phyloP scores from a whole-genome alignment of 208 protist species.

The Trypanosoma boissoni region DNA sequence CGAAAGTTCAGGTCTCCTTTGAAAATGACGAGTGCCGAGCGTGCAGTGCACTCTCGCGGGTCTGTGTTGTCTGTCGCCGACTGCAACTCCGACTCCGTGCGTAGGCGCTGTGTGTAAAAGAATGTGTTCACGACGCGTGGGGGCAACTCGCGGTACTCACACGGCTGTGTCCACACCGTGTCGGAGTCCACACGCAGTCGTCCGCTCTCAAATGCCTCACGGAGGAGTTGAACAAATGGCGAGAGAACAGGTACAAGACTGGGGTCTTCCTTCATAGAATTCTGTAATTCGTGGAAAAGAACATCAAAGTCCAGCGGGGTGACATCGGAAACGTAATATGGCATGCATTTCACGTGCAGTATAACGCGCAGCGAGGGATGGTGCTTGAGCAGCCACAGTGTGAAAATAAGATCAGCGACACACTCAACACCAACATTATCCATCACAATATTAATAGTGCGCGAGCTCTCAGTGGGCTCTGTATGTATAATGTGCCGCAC shows the following conservation, averaged over 20 bases:
- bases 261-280: constrained; percentile 13
- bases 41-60: constrained; percentile 23
- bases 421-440: constrained; percentile 88
- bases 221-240: constrained; percentile 51
- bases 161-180: constrained; percentile 79
- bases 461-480: constrained; percentile 9
- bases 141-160: constrained; percentile 85
- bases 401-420: constrained; percentile 72
- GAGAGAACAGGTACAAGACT: constrained; percentile 25
- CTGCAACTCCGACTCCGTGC: constrained; percentile 11
- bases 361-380: constrained; percentile 33
- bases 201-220: constrained; percentile 34
- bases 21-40: constrained; percentile 73
- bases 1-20: constrained; percentile 92
- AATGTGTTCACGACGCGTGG: constrained; percentile 77
- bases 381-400: constrained; percentile 69
- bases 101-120: constrained; percentile 73
- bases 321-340: constrained; percentile 90
- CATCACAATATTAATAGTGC: constrained; percentile 78
- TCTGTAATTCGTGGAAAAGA: constrained; percentile 46
- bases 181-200: constrained; percentile 64
- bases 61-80: constrained; percentile 3
- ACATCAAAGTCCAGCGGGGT: constrained; percentile 71
- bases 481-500: constrained; percentile 25
- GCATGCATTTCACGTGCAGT: constrained; percentile 84